Percentiles rank a stretch among this genome's conserved stretches.
phyloP scores from a whole-genome alignment of 2,329 filamentous ascomycete genomes.

The Ascochyta viciae-villosae region DNA sequence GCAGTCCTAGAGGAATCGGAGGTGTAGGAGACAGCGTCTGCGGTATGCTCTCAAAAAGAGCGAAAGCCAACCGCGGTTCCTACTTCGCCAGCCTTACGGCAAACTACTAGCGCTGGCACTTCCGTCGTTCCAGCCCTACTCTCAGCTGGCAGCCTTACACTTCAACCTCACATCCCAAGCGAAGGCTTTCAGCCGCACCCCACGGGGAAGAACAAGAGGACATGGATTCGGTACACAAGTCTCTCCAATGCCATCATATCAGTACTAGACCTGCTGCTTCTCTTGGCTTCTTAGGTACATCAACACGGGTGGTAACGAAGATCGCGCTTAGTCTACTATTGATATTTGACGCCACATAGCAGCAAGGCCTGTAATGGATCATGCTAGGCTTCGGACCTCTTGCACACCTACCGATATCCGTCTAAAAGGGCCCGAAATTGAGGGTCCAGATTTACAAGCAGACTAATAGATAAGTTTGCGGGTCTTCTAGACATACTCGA shows the following conservation, averaged over 20 bases:
- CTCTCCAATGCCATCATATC: no score
- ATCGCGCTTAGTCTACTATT: neutral
- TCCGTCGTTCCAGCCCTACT: neutral
- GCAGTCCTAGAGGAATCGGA: neutral
- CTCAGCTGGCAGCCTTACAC: neutral
- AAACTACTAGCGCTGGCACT: neutral
- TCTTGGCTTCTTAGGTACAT: no score
- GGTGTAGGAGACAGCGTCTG: neutral
- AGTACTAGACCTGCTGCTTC: no score
- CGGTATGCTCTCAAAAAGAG: neutral
- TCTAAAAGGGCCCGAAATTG: neutral
- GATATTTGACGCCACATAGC: neutral
- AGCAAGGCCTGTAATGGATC: neutral
- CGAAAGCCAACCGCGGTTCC: neutral
- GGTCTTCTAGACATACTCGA: neutral
- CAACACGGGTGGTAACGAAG: no score
- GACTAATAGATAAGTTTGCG: neutral
- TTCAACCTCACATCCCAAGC: neutral
- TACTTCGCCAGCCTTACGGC: neutral
- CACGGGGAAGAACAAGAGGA: neutral
- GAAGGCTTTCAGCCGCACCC: neutral
- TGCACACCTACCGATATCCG: neutral
- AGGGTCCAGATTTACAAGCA: neutral
- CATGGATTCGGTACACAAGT: no score
- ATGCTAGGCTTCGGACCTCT: neutral